phyloP scores from a whole-genome alignment of 163 green algal genomes.

The Picocystis sp. region DNA sequence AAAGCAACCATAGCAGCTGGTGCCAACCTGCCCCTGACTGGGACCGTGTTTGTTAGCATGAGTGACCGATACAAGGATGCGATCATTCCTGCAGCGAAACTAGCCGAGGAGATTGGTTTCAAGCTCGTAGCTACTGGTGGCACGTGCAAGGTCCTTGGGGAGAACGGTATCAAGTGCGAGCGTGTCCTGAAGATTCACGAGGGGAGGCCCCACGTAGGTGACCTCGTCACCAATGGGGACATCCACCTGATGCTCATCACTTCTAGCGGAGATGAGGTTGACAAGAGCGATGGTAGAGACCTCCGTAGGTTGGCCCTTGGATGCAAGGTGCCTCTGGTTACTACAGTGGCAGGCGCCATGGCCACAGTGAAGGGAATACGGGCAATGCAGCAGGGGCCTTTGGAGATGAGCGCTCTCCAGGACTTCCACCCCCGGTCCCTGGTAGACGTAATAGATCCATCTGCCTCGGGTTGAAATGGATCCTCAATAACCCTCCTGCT shows the following conservation, averaged over 20 bases:
- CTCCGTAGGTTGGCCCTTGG: conserved; percentile 70
- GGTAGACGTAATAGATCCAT: too few species aligned
- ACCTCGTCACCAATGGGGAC: conserved; percentile 25
- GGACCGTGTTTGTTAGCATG: conserved; percentile 87
- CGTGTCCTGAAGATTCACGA: conserved; percentile 92
- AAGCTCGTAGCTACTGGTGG: conserved; percentile 63
- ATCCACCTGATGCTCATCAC: conserved; percentile 31
- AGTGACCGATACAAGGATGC: conserved; percentile 68
- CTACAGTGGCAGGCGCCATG: conserved; percentile 70
- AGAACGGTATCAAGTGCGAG: conserved; percentile 34
- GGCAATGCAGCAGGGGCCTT: conserved; percentile 41
- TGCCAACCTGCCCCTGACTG: conserved; percentile 41
- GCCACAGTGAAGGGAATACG: conserved; percentile 52
- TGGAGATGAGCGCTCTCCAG: conserved; percentile 78
- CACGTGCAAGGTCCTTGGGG: conserved; percentile 27
- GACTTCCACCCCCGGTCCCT: conserved; percentile 36
- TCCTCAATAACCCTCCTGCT: too few species aligned
- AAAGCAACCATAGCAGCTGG: conserved; percentile 76
- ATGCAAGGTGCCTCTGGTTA: conserved; percentile 73
- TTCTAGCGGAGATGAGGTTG: conserved; percentile 44
- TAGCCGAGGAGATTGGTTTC: conserved; percentile 75
- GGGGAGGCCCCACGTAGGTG: conserved; percentile 58
- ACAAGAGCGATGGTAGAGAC: conserved; percentile 75
- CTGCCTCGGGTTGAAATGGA: too few species aligned
- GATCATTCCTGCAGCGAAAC: conserved; percentile 53